phyloP scores from a whole-genome alignment of 2,329 filamentous ascomycete species.

The Epichloe scottii region DNA sequence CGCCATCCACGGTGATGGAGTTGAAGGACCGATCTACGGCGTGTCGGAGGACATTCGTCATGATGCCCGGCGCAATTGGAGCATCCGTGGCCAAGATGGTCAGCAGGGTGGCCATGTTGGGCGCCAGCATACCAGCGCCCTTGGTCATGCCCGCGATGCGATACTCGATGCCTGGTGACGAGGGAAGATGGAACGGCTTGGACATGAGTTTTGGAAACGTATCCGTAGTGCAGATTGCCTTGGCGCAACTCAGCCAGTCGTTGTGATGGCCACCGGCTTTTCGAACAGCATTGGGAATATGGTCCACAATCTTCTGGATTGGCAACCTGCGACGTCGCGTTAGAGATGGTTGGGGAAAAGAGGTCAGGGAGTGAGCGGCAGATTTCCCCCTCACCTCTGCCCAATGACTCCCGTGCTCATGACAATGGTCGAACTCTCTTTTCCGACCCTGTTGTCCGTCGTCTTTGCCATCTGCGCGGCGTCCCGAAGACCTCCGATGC shows the following conservation, averaged over 20 bases:
- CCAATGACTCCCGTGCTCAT: slow-evolving; percentile 99
- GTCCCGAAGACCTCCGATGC: slow-evolving; percentile 78
- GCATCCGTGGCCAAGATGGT: slow-evolving; percentile 88
- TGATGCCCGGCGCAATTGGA: slow-evolving; percentile 54
- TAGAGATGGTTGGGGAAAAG: not conserved
- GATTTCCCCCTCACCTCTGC: slow-evolving; percentile 47
- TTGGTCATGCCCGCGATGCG: slow-evolving; percentile 91
- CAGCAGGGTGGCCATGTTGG: slow-evolving; percentile 94
- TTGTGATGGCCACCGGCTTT: slow-evolving; percentile 64
- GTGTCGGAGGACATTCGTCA: slow-evolving; percentile 57
- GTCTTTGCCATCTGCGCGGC: slow-evolving; percentile 70
- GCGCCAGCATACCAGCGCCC: slow-evolving; percentile 97
- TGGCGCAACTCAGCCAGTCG: slow-evolving; percentile 76
- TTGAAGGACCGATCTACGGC: slow-evolving; percentile 85
- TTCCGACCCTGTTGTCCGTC: slow-evolving; percentile 52
- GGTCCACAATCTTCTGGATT: slow-evolving; percentile 76
- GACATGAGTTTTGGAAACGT: slow-evolving; percentile 96
- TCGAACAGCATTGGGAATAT: slow-evolving; percentile 64
- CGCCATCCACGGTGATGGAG: slow-evolving; percentile 91
- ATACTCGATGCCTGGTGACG: slow-evolving; percentile 63
- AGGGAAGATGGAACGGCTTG: slow-evolving; percentile 70
- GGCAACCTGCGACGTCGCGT: slow-evolving; percentile 47
- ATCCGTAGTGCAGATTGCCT: slow-evolving; percentile 94
- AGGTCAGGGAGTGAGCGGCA: not conserved
- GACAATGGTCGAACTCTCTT: slow-evolving; percentile 57